Evolutionary conservation across 495 filamentous ascomycete species (phyloP), one percentile per base, ranked within the genome.

Genomic region (Tetracladium setigerum): DNA sequence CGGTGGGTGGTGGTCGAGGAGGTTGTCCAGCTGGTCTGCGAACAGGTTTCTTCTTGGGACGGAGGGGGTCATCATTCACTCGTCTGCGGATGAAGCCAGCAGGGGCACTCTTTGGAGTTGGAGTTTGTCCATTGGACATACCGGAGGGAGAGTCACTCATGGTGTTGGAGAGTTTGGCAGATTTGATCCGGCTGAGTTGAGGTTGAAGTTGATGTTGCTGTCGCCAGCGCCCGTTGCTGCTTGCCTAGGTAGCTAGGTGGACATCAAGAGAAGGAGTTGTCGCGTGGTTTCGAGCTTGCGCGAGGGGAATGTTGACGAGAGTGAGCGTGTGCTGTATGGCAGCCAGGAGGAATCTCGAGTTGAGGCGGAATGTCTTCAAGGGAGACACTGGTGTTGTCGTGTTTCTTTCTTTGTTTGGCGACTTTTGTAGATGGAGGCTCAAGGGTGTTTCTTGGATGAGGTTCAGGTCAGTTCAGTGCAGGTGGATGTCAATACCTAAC

Each of bases 51-150:
- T 85, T 86, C 18, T 79, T 74, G 44, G 82, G 71, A 16, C 86
- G 77, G 13, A 88, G 65, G 2, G 86, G 85, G 56, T 92, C 83
- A 51, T 73, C 78, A 40, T 66, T 63, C 50, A 72, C 74, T 19
- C 72, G 74, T 46, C 67, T 68, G 18, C 68, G 68, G 10, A 66
- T 58, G 24, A 70, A 59, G 4, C 52, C 57, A 11, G 62, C 57
- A 50, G 57, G 46, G 47, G 55, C 57, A 34, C 63, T 61, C 44
- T 62, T 55, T 9, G 57, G 60, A 11, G 59, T 75, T 30, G 70
- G 68, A 46, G 63, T 70, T 46, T 60, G 61, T 44, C 69, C 70
- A 46, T 66, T 69, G 1, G 69, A 63, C 27, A 48, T 49, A 22
- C 65, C 65, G 35, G 75, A 66, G 30, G 76, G 78, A 32, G 79